Evolutionary conservation across 495 filamentous ascomycete species (phyloP), one percentile per base, ranked within the genome.

Genomic region (Hyaloscypha finlandica): DNA sequence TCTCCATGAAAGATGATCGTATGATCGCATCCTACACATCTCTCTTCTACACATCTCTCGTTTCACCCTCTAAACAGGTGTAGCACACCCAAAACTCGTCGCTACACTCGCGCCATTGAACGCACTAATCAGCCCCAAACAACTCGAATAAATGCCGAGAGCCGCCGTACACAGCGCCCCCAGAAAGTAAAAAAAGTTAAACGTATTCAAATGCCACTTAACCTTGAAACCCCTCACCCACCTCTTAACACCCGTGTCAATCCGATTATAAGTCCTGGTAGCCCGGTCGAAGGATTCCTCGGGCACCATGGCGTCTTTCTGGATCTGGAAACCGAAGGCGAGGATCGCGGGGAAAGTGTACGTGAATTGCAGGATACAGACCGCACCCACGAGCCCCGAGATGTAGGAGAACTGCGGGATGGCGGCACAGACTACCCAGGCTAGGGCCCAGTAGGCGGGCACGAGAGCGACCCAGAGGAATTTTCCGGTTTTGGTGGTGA

Each of bases 361-460:
- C 8, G 70, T 72, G 67, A 72, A 72, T 66, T 83, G 79, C 39
- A 86, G 63, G 35, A 84, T 78, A 70, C 79, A 81, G 9, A 79
- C 70, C 14, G 83, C 82, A 1, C 78, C 79, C 9, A 85, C 76
- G 12, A 86, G 73, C 51, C 75, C 75, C 35, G 76, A 77, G 39
- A 86, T 77, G 51, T 79, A 77, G 35, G 79, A 76, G 70, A 81
- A 82, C 68, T 84, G 79, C 8, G 84, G 83, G 69, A 88, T 81
- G 11, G 81, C 79, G 16, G 82, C 81, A 12, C 78, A 81, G 57
- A 87, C 77, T 22, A 85, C 65, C 60, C 82, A 87, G 0, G 77
- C 86, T n/a, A 86, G 69, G 19, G 72, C 78, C 86, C 86, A 89
- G 75, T 85, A 89, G 8, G 84, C 65, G 8, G 85, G 86, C 6